These are phyloP conservation scores for Monosporozyma siamensis DNA, from an alignment of 805 yeast species.

Conservation along the genomic window DNA sequence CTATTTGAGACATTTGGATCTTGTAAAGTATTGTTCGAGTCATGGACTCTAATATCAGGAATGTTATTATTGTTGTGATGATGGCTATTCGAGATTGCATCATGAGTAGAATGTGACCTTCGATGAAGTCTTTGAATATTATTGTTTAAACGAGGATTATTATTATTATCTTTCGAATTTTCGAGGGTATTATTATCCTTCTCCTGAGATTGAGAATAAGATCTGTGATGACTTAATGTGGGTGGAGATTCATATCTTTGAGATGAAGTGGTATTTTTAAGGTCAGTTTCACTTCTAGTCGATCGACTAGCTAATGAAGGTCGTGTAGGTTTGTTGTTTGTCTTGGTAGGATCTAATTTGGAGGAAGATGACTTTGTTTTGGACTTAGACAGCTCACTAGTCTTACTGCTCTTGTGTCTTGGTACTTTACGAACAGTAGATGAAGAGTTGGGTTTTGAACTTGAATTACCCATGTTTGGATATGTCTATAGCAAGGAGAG, in stretches of 20 bases:
- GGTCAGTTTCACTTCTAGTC: not conserved
- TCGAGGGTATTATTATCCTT: not conserved
- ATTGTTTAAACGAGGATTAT: not conserved
- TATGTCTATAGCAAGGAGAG: too few relatives aligned
- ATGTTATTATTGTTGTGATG: not conserved
- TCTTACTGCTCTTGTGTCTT: not conserved
- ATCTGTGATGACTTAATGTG: not conserved
- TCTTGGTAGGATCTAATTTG: not conserved
- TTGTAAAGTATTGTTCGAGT: not conserved
- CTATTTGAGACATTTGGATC: not conserved
- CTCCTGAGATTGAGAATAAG: not conserved
- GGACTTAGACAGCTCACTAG: not conserved
- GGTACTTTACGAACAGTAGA: constrained; percentile 5
- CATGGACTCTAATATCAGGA: constrained; percentile 1
- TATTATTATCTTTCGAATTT: not conserved
- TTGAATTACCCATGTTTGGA: constrained; percentile 41
- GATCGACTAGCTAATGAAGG: not conserved
- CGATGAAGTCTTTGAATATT: constrained; percentile 2
- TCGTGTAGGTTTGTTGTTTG: not conserved
- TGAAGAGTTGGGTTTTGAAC: constrained; percentile 33
- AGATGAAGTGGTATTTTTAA: not conserved
- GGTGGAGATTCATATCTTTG: not conserved
- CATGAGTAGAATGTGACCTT: constrained; percentile 1
- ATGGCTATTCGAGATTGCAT: not conserved
- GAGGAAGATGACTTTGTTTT: not conserved